Percentiles rank a stretch among this genome's conserved stretches.
These are phyloP conservation scores for Epichloe glyceriae DNA, from an alignment of 2,329 filamentous ascomycete species.

Conservation along the genomic window DNA sequence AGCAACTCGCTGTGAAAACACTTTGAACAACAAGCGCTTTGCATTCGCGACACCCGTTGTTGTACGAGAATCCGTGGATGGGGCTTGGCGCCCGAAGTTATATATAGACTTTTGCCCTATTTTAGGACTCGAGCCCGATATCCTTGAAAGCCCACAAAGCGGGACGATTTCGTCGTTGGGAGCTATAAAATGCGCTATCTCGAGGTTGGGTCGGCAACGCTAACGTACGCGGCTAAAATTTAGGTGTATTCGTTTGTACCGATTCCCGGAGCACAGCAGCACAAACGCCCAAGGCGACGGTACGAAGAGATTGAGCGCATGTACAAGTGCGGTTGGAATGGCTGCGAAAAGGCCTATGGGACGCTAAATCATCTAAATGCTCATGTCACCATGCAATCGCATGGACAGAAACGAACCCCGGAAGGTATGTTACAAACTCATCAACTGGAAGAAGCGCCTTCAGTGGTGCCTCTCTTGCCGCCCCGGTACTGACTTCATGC, in stretches of 20 bases:
- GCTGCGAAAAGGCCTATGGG: constrained; percentile 96
- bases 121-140: background rate
- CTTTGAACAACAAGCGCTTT: no score
- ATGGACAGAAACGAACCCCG: constrained; percentile 85
- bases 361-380: constrained; percentile 96
- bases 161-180: background rate
- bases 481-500: background rate
- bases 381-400: constrained; percentile 97
- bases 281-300: constrained; percentile 82
- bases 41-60: background rate
- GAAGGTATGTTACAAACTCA: constrained; percentile 58
- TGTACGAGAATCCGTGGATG: no score
- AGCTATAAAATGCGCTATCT: background rate
- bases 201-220: background rate
- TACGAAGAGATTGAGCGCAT: constrained; percentile 99
- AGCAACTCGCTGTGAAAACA: constrained; percentile 16
- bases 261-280: constrained; percentile 91
- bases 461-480: background rate
- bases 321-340: constrained; percentile 99
- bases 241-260: constrained; percentile 97
- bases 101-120: background rate
- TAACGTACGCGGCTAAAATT: constrained; percentile 13
- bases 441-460: background rate
- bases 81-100: no score
- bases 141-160: background rate